phyloP scores from a whole-genome alignment of 805 yeast species.

The Starmerella cellae region DNA sequence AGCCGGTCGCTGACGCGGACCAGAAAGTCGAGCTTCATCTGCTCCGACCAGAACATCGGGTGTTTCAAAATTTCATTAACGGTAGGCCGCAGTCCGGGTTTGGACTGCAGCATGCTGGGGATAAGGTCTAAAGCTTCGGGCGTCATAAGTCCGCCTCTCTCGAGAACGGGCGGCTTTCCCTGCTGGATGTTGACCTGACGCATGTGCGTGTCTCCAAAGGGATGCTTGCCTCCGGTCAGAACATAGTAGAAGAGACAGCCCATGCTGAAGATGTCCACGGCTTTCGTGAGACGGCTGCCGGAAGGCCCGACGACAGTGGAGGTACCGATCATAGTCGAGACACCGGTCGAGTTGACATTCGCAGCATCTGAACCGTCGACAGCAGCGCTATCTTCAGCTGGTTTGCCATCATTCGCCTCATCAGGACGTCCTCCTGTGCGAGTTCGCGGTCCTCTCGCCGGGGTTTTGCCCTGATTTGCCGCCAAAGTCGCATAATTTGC shows the following conservation, averaged over 20 bases:
- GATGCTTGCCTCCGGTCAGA: constrained; percentile 72
- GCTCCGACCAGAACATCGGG: constrained; percentile 75
- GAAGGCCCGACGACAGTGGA: background rate
- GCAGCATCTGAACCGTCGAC: background rate
- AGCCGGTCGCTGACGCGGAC: constrained; percentile 81
- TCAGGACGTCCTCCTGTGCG: background rate
- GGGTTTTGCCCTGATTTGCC: background rate
- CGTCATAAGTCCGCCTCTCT: constrained; percentile 31
- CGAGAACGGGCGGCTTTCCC: constrained; percentile 41
- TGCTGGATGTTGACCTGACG: constrained; percentile 81
- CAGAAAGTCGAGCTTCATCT: constrained; percentile 67
- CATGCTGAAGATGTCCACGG: constrained; percentile 83
- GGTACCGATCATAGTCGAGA: background rate
- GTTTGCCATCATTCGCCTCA: background rate
- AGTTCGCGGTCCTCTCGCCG: background rate
- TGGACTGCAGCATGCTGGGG: constrained; percentile 49
- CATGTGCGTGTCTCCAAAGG: constrained; percentile 83
- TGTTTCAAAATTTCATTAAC: constrained; percentile 58
- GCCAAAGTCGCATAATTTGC: background rate
- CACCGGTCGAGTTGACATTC: background rate
- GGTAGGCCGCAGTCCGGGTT: constrained; percentile 61
- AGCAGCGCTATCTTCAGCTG: background rate
- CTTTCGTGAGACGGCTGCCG: constrained; percentile 54
- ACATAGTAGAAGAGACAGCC: constrained; percentile 92
- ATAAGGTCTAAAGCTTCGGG: constrained; percentile 65